phyloP scores from a whole-genome alignment of 371 early-diverging fungal genomes.

The Mortierella sp. region DNA sequence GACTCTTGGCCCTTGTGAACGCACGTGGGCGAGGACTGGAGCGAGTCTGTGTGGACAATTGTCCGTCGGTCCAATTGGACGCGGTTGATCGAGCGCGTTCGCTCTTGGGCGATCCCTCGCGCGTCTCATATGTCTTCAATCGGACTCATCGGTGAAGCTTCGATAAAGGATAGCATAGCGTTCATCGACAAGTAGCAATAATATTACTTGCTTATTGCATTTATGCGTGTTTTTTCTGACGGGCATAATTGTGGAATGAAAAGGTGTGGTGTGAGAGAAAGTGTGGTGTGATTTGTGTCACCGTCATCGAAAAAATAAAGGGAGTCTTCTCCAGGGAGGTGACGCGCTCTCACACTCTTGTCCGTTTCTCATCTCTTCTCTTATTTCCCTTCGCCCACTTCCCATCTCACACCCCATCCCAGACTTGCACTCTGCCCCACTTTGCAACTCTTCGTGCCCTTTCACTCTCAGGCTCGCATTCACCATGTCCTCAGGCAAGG shows the following conservation, averaged over 20 bases:
- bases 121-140: conserved; percentile 27
- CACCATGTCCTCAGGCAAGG: background rate
- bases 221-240: background rate
- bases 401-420: background rate
- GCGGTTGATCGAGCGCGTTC: conserved; percentile 43
- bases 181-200: no score
- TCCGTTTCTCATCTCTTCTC: no score
- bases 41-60: conserved; percentile 35
- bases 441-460: background rate
- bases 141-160: conserved; percentile 18
- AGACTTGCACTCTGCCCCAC: background rate
- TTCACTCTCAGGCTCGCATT: background rate
- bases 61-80: conserved; percentile 30
- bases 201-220: no score
- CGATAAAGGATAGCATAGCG: background rate
- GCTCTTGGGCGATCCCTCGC: conserved; percentile 27
- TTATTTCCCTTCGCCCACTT: background rate
- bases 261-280: no score
- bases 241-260: background rate
- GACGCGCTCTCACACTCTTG: background rate
- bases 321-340: background rate
- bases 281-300: conserved; percentile 12
- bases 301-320: background rate
- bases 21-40: conserved; percentile 32
- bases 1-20: conserved; percentile 40